Percentiles rank a stretch among this genome's conserved stretches.
phyloP scores from a whole-genome alignment of 2,329 filamentous ascomycete genomes.

The Aspergillus sclerotialis region DNA sequence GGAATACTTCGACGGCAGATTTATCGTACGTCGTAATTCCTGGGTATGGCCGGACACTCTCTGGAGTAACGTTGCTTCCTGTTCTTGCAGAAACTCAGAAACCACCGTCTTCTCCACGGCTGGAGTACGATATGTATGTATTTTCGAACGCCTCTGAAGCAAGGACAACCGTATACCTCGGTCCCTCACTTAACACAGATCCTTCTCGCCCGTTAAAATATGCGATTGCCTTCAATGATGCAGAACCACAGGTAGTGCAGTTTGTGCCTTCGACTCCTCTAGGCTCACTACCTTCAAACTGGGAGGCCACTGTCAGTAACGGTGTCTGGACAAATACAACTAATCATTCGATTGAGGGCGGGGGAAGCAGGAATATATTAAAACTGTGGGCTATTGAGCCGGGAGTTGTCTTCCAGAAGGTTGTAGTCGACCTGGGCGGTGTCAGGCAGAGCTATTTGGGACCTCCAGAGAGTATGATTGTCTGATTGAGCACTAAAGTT shows the following conservation, averaged over 20 bases:
- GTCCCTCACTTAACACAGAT: conserved; percentile 44
- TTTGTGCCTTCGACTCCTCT: conserved; percentile 28
- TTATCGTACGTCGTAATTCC: conserved; percentile 48
- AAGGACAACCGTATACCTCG: conserved; percentile 36
- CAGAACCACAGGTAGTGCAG: conserved; percentile 30
- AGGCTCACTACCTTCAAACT: conserved; percentile 7
- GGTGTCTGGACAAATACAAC: conserved; percentile 21
- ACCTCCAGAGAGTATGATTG: conserved; percentile 45
- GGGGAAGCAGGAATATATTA: conserved; percentile 40
- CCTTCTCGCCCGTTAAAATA: conserved; percentile 45
- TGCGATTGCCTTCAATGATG: conserved; percentile 43
- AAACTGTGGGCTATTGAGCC: conserved; percentile 48
- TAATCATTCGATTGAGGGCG: conserved; percentile 35
- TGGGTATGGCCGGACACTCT: conserved; percentile 52
- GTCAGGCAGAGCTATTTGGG: conserved; percentile 50
- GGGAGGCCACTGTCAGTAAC: conserved; percentile 5
- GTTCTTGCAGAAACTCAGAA: conserved; percentile 45
- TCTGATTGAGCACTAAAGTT: not conserved
- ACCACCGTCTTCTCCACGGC: conserved; percentile 42
- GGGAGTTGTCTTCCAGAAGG: conserved; percentile 50
- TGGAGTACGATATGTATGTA: conserved; percentile 57
- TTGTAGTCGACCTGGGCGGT: conserved; percentile 51
- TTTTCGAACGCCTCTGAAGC: conserved; percentile 45
- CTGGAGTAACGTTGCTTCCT: conserved; percentile 52
- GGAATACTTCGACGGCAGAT: conserved; percentile 16